Conservation (phyloP, 2,329 filamentous ascomycete genomes). For the Dichotomopilus funicola region DNA sequence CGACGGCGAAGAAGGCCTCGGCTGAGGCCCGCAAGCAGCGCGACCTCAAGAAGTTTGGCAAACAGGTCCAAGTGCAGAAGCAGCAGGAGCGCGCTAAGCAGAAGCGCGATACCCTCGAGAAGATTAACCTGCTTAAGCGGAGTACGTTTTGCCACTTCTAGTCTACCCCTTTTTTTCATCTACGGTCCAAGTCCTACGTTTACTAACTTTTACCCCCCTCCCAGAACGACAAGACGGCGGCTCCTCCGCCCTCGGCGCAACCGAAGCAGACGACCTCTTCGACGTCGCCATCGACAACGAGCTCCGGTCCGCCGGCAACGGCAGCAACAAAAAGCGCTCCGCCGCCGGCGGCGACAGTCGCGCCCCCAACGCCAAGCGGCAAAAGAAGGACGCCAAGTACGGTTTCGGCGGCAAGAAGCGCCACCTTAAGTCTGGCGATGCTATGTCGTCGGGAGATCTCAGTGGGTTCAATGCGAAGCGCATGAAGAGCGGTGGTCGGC, state of each 20-base stretch:
- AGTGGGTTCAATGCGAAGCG: slow-evolving; percentile 72
- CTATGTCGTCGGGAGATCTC: slow-evolving; percentile 72
- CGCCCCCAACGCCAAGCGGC: slow-evolving; percentile 62
- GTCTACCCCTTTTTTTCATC: slow-evolving; percentile 3
- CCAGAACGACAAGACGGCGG: slow-evolving; percentile 62
- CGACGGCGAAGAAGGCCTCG: slow-evolving; percentile 83
- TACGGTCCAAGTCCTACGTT: background rate
- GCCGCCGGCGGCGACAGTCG: slow-evolving; percentile 31
- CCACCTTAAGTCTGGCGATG: slow-evolving; percentile 84
- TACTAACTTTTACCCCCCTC: slow-evolving; percentile 16
- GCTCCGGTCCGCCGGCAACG: slow-evolving; percentile 30
- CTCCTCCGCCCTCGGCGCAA: slow-evolving; percentile 53
- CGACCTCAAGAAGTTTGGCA: slow-evolving; percentile 98
- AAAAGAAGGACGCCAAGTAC: slow-evolving; percentile 92
- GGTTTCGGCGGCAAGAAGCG: slow-evolving; percentile 96
- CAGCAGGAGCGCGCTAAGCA: slow-evolving; percentile 88
- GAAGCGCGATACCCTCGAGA: slow-evolving; percentile 88
- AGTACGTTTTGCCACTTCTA: slow-evolving; percentile 54
- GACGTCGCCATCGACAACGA: slow-evolving; percentile 77
- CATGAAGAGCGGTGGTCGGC: slow-evolving; percentile 60
- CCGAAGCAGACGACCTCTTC: slow-evolving; percentile 84
- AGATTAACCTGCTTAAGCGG: slow-evolving; percentile 90
- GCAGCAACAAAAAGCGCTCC: slow-evolving; percentile 32
- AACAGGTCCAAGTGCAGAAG: slow-evolving; percentile 95
- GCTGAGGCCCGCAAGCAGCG: slow-evolving; percentile 86